A percentile compares a stretch with the other conserved stretches of the same genome.
Conservation (phyloP, 1,139 yeast genomes). For the Blastobotrys indianensis region DNA sequence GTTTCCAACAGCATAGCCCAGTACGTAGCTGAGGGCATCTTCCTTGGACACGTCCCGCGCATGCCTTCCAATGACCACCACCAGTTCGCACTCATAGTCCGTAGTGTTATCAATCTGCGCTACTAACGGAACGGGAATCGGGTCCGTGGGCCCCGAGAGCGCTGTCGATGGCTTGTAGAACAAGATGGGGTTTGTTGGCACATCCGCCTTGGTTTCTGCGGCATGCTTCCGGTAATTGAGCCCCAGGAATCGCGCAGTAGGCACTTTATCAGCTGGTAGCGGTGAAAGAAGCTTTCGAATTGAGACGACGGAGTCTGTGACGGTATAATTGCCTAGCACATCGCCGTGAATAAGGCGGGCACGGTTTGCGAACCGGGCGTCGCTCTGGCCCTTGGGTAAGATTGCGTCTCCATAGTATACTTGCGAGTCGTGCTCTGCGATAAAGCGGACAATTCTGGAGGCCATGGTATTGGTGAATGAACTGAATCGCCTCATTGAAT, state of each 20-base stretch:
- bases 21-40: constrained; percentile 43
- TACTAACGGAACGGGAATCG: constrained; percentile 40
- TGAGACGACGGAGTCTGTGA: constrained; percentile 36
- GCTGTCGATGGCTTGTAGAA: constrained; percentile 45
- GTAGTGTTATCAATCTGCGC: constrained; percentile 40
- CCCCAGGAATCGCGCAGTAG: constrained; percentile 37
- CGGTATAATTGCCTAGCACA: constrained; percentile 36
- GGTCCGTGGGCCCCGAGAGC: constrained; percentile 37
- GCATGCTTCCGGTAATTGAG: constrained; percentile 33
- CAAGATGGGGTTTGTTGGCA: constrained; percentile 45
- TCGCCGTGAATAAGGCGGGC: constrained; percentile 36
- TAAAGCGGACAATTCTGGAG: constrained; percentile 37
- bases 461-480: constrained; percentile 1
- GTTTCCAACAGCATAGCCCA: constrained; percentile 50
- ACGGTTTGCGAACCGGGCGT: constrained; percentile 30
- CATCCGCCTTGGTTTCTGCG: constrained; percentile 23
- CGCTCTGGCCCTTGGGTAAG: constrained; percentile 28
- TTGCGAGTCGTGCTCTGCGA: constrained; percentile 35
- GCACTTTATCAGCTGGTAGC: constrained; percentile 33
- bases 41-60: constrained; percentile 41
- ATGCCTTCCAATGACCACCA: constrained; percentile 47
- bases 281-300: constrained; percentile 39
- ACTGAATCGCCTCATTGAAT: too few species aligned
- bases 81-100: constrained; percentile 53
- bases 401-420: constrained; percentile 44